Evolutionary conservation across 768 basidiomycete species (phyloP), one percentile per base, ranked within the genome.

Genomic region (Guyanaporus albipodus): DNA sequence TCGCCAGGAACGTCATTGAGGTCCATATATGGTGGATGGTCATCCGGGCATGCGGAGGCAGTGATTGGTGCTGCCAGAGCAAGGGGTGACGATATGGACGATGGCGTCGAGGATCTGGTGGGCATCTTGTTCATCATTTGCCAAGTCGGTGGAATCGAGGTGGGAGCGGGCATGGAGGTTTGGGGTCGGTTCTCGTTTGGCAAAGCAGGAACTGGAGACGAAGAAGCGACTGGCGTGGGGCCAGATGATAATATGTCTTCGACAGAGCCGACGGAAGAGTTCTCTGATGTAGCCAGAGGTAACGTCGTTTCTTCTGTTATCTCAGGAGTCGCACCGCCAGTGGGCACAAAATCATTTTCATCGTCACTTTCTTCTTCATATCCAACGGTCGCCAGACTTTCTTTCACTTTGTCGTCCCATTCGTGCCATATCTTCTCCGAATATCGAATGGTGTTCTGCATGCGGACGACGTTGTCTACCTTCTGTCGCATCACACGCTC

Each of bases 401-500:
- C 77, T 50, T 82, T 85, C 12, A 96, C 85, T 56, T 80, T 83
- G 59, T 89, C 87, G 67, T 97, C 87, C 94, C 95, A 98, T 69
- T 98, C 96, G 58, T 87, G 86, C 72, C 95, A 84, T 24, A 96
- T 89, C 71, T 94, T 95, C 73, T 98, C 96, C 32, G 92, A 85
- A 67, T 98, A 98, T 44, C 90, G 77, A 56, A 99, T 93, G 17
- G 93, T 97, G 61, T 95, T 96, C 68, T 95, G 91, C 83, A 99
- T 83, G 31, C 96, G 83, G 52, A 91, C 87, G 39, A 97, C 90
- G 55, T 87, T 92, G 66, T 94, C 93, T 53, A 93, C 80, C 75
- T 99, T 99, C 68, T 90, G 85, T 26, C 90, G 76, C 78, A 94
- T 88, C 40, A 94, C 77, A 28, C 89, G 81, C 55, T 94, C 92